Conservation (phyloP, 176 grass and related monocot species). For the Aechmea fasciata region DNA sequence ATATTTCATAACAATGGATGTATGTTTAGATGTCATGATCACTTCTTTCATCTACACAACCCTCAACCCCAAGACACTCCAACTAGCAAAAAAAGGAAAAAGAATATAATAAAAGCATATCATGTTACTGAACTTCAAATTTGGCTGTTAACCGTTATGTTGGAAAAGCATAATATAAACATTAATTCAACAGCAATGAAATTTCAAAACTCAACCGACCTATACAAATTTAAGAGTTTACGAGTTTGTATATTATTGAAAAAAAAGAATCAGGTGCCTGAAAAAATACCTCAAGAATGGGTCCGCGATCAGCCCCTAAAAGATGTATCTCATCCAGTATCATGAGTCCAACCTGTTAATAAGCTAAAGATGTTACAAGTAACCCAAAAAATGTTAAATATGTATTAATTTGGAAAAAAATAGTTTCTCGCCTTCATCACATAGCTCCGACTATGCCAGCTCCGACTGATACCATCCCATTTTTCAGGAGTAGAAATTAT, state of each 20-base stretch:
- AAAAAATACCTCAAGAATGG: constrained; percentile 87
- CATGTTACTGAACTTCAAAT: too few species aligned
- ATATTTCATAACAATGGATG: too few species aligned
- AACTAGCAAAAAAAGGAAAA: too few species aligned
- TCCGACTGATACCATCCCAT: constrained; percentile 97
- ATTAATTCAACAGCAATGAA: background rate
- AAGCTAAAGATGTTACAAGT: constrained; percentile 15
- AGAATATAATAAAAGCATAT: too few species aligned
- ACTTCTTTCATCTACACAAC: too few species aligned
- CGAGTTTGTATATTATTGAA: background rate
- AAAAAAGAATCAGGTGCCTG: constrained; percentile 11
- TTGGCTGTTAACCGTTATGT: too few species aligned
- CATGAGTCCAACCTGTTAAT: constrained; percentile 80
- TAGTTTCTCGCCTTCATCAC: constrained; percentile 66
- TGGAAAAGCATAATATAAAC: too few species aligned
- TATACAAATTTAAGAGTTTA: background rate
- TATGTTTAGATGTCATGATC: too few species aligned
- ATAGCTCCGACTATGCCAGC: constrained; percentile 91
- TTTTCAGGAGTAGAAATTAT: constrained; percentile 99
- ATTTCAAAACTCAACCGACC: background rate
- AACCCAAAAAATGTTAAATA: constrained; percentile 3
- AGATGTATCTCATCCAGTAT: constrained; percentile 99
- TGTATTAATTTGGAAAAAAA: constrained; percentile 2
- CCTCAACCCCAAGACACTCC: too few species aligned
- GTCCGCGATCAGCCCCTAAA: constrained; percentile 89